These are phyloP conservation scores for Podosphaera fusca DNA, from an alignment of 2,329 filamentous ascomycete genomes.

Conservation along the genomic window DNA sequence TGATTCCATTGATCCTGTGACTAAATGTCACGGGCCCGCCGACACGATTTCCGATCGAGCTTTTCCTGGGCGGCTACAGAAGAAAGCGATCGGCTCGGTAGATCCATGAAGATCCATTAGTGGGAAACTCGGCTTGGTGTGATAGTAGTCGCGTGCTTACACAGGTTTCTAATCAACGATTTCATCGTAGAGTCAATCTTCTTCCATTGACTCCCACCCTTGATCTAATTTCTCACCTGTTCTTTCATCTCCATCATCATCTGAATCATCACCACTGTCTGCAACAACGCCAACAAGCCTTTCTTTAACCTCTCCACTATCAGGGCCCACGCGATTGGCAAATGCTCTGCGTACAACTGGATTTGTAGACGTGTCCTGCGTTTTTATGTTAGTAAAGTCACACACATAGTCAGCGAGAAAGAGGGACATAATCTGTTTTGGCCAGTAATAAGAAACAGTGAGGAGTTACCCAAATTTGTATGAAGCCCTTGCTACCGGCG, in stretches of 20 bases:
- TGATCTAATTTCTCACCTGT: constrained; percentile 22
- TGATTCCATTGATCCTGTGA: too few relatives aligned
- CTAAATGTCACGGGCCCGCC: too few relatives aligned
- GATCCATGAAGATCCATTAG: not conserved
- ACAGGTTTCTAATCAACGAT: not conserved
- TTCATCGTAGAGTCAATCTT: constrained; percentile 20
- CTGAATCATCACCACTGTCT: constrained; percentile 37
- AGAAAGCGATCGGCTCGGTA: not conserved
- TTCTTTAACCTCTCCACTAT: constrained; percentile 45
- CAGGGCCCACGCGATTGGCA: constrained; percentile 40
- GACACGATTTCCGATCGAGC: too few relatives aligned
- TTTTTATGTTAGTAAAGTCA: constrained; percentile 4
- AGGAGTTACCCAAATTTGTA: constrained; percentile 68
- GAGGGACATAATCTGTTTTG: not conserved
- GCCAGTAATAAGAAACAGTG: not conserved
- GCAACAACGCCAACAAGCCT: constrained; percentile 52
- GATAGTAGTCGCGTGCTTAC: too few relatives aligned
- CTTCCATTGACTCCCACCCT: constrained; percentile 30
- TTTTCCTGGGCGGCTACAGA: too few relatives aligned
- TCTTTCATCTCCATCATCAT: constrained; percentile 29
- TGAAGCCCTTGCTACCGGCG: constrained; percentile 75
- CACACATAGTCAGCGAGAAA: not conserved
- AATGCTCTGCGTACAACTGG: constrained; percentile 66
- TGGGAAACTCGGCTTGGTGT: too few relatives aligned
- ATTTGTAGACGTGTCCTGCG: constrained; percentile 44